Evolutionary conservation across 345 rosid species (phyloP).

Genomic region (Bruguiera sexangula): DNA sequence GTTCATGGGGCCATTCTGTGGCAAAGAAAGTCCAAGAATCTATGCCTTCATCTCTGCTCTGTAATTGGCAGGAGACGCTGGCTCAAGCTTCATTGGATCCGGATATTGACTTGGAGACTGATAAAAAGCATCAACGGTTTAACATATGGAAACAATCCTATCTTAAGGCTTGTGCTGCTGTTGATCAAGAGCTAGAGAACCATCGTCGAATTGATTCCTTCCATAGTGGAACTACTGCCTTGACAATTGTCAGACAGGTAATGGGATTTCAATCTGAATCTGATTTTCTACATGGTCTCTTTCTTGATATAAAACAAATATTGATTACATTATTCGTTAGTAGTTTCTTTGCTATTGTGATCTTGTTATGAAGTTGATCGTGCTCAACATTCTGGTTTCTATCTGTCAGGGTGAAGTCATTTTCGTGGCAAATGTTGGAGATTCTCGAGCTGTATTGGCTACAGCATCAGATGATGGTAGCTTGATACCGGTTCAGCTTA

Average conservation of each 20-base stretch:
- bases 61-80: conserved; percentile 76
- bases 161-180: conserved; percentile 72
- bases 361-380: background rate
- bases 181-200: conserved; percentile 71
- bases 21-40: conserved; percentile 74
- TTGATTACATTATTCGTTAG: background rate
- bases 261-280: too few species aligned
- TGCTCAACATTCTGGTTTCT: conserved; percentile 9
- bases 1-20: conserved; percentile 93
- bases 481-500: conserved; percentile 73
- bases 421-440: conserved; percentile 78
- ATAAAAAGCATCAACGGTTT: conserved; percentile 43
- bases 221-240: conserved; percentile 81
- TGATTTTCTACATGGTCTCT: too few species aligned
- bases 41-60: conserved; percentile 61
- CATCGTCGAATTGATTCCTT: conserved; percentile 62
- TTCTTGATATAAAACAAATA: too few species aligned
- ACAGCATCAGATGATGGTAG: conserved; percentile 73
- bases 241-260: conserved; percentile 88
- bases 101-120: conserved; percentile 47
- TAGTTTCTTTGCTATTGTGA: background rate
- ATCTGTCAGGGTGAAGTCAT: conserved; percentile 61
- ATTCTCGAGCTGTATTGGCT: conserved; percentile 86
- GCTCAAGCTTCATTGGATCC: conserved; percentile 48
- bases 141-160: conserved; percentile 78